Percentiles rank a stretch among this genome's conserved stretches.
These are phyloP conservation scores for Blastocladiella emersonii DNA, from an alignment of 371 early-diverging fungal genomes.

Conservation along the genomic window DNA sequence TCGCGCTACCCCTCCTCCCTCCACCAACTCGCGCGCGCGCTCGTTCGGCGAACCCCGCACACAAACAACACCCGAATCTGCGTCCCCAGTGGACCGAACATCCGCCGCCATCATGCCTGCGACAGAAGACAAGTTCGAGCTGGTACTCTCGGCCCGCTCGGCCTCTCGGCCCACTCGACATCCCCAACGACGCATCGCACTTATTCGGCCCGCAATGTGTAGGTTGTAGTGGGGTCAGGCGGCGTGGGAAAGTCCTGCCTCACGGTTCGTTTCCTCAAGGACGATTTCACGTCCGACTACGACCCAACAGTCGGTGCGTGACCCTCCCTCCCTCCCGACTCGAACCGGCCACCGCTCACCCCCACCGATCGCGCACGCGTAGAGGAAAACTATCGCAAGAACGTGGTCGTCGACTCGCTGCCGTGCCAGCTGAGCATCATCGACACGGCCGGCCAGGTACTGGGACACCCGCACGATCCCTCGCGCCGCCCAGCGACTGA, in stretches of 20 bases:
- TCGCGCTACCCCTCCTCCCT: no score
- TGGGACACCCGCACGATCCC: no score
- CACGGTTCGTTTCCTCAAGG: slow-evolving; percentile 38
- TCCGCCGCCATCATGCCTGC: neutral
- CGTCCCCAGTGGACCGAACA: no score
- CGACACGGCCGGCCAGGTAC: slow-evolving; percentile 42
- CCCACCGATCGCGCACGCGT: neutral
- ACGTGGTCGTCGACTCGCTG: slow-evolving; percentile 24
- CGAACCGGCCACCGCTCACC: no score
- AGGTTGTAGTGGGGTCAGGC: slow-evolving; percentile 41
- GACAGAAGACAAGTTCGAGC: slow-evolving; percentile 6
- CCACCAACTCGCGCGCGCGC: no score
- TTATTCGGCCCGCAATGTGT: neutral
- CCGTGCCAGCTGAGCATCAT: slow-evolving; percentile 28
- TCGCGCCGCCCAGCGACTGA: neutral
- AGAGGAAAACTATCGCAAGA: slow-evolving; percentile 42
- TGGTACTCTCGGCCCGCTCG: neutral
- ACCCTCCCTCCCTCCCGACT: neutral
- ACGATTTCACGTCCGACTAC: slow-evolving; percentile 40
- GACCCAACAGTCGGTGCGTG: slow-evolving; percentile 34
- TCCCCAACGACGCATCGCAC: neutral
- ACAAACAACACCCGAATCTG: no score
- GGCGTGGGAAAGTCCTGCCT: slow-evolving; percentile 48
- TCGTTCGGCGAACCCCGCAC: no score
- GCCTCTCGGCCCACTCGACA: no score